Percentiles rank a stretch among this genome's conserved stretches.
These are phyloP conservation scores for Theobroma cacao DNA, from an alignment of 345 rosid genomes.

Conservation along the genomic window DNA sequence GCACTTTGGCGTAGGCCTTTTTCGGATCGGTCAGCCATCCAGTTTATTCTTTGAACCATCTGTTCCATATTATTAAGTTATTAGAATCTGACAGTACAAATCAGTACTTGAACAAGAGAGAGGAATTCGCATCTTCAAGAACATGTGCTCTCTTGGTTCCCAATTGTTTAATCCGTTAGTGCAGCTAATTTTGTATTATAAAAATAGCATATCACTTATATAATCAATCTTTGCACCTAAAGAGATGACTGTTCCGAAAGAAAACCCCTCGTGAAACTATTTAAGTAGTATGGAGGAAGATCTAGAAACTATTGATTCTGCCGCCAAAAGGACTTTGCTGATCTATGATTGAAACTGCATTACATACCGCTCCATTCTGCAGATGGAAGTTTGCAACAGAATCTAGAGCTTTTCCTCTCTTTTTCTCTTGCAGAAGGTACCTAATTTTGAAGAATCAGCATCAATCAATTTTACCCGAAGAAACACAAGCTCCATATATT, in stretches of 20 bases:
- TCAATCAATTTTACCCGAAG: not conserved
- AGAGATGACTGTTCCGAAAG: not conserved
- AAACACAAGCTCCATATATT: not conserved
- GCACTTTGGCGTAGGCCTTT: constrained; percentile 73
- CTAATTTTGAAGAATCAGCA: constrained; percentile 28
- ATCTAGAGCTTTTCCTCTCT: constrained; percentile 93
- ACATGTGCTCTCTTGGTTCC: not conserved
- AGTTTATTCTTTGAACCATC: constrained; percentile 93
- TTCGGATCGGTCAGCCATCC: constrained; percentile 89
- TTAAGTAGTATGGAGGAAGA: not conserved
- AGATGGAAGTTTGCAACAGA: constrained; percentile 96
- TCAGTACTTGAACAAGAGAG: not conserved
- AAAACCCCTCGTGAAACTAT: not conserved
- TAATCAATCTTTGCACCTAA: not conserved
- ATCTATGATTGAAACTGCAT: not conserved
- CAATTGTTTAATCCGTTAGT: not conserved
- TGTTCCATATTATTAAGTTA: constrained; percentile 23
- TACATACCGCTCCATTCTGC: constrained; percentile 93
- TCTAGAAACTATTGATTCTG: not conserved
- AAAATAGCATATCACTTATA: not conserved
- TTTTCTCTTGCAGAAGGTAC: constrained; percentile 89
- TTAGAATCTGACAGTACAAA: not conserved
- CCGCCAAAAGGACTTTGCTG: not conserved
- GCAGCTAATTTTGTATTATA: not conserved
- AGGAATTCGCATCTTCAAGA: not conserved